Percentiles rank a stretch among this genome's conserved stretches.
Evolutionary conservation across 352 stramenopile species (phyloP).

Genomic region (Pythium brachiatum): DNA sequence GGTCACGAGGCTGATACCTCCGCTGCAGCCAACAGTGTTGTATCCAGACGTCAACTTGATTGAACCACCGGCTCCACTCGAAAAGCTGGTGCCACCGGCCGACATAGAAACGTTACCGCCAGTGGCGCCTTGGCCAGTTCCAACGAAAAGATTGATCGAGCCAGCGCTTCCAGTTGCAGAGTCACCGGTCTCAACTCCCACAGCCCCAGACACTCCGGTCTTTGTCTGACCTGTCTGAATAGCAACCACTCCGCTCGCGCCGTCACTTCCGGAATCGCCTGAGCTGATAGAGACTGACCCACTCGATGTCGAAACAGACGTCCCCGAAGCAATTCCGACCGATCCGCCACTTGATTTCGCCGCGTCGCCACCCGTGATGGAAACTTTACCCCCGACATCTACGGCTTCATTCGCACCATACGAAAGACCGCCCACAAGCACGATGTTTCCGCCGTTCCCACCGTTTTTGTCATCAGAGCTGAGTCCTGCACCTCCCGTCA

Average conservation of each 20-base stretch:
- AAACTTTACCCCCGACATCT: constrained; percentile 40
- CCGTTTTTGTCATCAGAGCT: constrained; percentile 51
- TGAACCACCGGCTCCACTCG: constrained; percentile 35
- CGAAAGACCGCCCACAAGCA: constrained; percentile 44
- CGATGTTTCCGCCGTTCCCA: constrained; percentile 55
- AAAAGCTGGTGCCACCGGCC: constrained; percentile 35
- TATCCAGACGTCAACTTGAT: constrained; percentile 43
- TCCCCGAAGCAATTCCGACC: constrained; percentile 42
- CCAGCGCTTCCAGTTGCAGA: constrained; percentile 36
- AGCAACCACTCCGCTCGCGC: constrained; percentile 32
- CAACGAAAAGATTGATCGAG: constrained; percentile 44
- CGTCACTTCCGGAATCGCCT: constrained; percentile 26
- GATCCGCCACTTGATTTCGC: constrained; percentile 39
- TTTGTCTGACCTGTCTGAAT: constrained; percentile 35
- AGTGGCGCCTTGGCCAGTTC: constrained; percentile 27
- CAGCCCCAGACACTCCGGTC: constrained; percentile 38
- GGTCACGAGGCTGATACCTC: constrained; percentile 39
- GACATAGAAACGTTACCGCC: constrained; percentile 46
- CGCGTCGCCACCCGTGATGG: constrained; percentile 41
- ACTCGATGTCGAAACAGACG: constrained; percentile 37
- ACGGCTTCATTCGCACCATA: constrained; percentile 32
- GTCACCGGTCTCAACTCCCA: constrained; percentile 44
- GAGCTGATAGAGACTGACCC: constrained; percentile 41
- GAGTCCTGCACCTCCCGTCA: constrained; percentile 44
- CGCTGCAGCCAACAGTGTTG: constrained; percentile 39